Conservation (phyloP, 352 stramenopile genomes). For the Elongisporangium prolatum region DNA sequence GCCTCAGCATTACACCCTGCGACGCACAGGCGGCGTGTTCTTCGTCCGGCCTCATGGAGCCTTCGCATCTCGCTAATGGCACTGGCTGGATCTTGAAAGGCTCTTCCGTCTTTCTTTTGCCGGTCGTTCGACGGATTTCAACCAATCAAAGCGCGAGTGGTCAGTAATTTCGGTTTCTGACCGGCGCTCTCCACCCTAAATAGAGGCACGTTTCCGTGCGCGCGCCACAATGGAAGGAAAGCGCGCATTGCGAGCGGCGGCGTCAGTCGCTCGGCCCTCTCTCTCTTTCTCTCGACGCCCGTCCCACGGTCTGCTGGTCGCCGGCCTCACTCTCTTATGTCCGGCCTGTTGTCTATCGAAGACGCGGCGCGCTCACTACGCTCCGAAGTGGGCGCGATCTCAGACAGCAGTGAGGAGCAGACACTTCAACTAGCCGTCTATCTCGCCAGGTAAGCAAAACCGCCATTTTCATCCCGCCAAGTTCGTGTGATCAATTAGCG, state of each 20-base stretch:
- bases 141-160: conserved; percentile 15
- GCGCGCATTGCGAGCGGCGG: not conserved
- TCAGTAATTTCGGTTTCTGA: conserved; percentile 8
- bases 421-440: conserved; percentile 40
- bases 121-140: not conserved
- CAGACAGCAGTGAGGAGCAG: conserved; percentile 11
- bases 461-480: too few relatives aligned
- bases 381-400: not conserved
- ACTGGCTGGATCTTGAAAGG: not conserved
- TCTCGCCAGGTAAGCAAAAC: conserved; percentile 5
- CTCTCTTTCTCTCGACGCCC: not conserved
- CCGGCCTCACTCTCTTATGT: not conserved
- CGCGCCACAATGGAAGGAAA: not conserved
- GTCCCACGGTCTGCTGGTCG: too few relatives aligned
- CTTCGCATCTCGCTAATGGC: not conserved
- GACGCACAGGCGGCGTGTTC: not conserved
- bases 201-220: not conserved
- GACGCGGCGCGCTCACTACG: not conserved
- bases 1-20: not conserved
- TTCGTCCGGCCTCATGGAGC: not conserved
- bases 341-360: not conserved
- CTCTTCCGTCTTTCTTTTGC: not conserved
- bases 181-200: not conserved
- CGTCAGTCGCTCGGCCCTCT: not conserved
- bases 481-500: not conserved